Conservation (phyloP, 2,329 filamentous ascomycete genomes). For the Aquanectria penicillioides region DNA sequence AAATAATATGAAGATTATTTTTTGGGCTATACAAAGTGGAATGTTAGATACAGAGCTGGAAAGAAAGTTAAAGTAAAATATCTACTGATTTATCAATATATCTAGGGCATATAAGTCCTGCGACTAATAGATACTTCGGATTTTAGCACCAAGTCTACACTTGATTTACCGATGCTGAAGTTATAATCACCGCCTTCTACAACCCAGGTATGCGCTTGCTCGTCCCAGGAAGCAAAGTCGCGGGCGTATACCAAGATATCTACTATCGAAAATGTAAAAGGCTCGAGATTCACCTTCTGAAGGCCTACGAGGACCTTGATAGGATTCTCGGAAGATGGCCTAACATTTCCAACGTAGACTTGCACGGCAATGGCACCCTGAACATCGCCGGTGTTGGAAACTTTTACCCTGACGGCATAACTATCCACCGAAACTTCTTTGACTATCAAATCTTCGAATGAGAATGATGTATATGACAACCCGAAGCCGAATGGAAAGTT, state of each 20-base stretch:
- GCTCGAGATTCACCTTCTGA: conserved; percentile 33
- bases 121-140: too few species aligned
- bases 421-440: conserved; percentile 10
- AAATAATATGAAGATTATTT: too few species aligned
- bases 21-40: too few species aligned
- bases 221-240: conserved; percentile 45
- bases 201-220: conserved; percentile 38
- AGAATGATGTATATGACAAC: conserved; percentile 24
- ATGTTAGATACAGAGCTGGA: too few species aligned
- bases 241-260: conserved; percentile 26
- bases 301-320: conserved; percentile 40
- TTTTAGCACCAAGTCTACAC: too few species aligned
- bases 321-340: conserved; percentile 23
- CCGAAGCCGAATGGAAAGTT: conserved; percentile 27
- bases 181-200: conserved; percentile 40
- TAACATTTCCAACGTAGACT: conserved; percentile 52
- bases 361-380: conserved; percentile 64
- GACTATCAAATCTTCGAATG: conserved; percentile 42
- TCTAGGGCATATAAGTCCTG: too few species aligned
- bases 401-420: conserved; percentile 51
- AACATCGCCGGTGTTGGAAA: conserved; percentile 66
- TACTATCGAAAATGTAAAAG: conserved; percentile 30
- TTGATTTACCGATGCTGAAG: conserved; percentile 41
- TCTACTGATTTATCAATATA: too few species aligned
- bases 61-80: too few species aligned